phyloP scores from a whole-genome alignment of 2,329 filamentous ascomycete genomes.

The Pyrenochaeta sp. region DNA sequence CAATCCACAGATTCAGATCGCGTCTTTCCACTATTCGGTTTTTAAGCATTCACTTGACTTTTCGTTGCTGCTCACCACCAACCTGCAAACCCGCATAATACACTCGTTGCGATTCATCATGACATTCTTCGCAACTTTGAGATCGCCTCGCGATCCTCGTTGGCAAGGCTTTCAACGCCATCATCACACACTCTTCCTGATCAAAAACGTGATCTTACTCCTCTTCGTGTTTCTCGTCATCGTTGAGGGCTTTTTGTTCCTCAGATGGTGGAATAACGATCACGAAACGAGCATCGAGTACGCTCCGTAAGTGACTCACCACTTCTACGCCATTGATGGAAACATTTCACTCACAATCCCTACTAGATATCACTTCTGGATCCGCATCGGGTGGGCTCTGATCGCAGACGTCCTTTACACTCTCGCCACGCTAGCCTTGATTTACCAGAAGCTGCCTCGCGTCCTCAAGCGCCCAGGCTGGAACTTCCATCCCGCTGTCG shows the following conservation, averaged over 20 bases:
- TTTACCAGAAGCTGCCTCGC: slow-evolving; percentile 1
- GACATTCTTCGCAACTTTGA: slow-evolving; percentile 8
- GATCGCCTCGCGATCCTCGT: slow-evolving; percentile 6
- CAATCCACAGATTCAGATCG: too few species aligned
- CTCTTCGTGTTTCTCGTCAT: slow-evolving; percentile 20
- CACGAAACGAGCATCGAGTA: neutral
- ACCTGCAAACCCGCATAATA: too few species aligned
- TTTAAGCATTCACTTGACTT: neutral
- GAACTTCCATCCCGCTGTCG: slow-evolving; percentile 10
- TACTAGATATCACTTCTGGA: slow-evolving; percentile 9
- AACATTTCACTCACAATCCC: neutral
- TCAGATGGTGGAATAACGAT: slow-evolving; percentile 3
- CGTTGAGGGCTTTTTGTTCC: slow-evolving; percentile 11
- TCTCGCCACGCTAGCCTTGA: slow-evolving; percentile 1
- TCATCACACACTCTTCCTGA: slow-evolving; percentile 15
- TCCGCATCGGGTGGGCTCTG: slow-evolving; percentile 11
- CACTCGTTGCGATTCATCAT: slow-evolving; percentile 8
- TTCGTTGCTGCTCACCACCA: too few species aligned
- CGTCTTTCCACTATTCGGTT: too few species aligned
- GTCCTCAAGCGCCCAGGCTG: slow-evolving; percentile 4
- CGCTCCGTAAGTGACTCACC: slow-evolving; percentile 4
- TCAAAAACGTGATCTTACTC: slow-evolving; percentile 14
- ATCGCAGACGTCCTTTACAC: slow-evolving; percentile 9
- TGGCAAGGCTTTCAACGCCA: slow-evolving; percentile 17
- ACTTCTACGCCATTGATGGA: neutral